Evolutionary conservation across 495 filamentous ascomycete genomes (phyloP).

Genomic region (Parathielavia hyrcaniae): DNA sequence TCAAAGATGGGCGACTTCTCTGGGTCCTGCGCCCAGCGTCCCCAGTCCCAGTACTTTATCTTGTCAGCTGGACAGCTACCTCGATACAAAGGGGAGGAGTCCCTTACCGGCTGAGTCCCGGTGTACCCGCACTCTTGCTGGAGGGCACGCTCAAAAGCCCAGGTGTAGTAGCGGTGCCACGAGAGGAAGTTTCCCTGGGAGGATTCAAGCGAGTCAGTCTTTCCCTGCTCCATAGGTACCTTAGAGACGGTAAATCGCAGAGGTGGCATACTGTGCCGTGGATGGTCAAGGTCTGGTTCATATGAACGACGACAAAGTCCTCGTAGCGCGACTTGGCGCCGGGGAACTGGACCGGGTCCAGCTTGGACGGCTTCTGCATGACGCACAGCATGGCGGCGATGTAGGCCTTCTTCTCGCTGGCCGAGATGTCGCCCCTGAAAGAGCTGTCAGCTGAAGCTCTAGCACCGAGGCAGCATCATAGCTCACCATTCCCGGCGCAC

Average conservation of each 20-base stretch:
- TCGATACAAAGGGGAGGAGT: background rate
- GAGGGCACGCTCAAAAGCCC: slow-evolving; percentile 57
- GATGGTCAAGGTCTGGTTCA: slow-evolving; percentile 55
- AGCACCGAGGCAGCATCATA: background rate
- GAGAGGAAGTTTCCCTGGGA: slow-evolving; percentile 55
- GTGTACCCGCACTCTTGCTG: slow-evolving; percentile 62
- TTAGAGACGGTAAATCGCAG: background rate
- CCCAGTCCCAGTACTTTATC: slow-evolving; percentile 58
- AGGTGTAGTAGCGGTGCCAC: slow-evolving; percentile 67
- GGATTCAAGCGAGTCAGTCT: no score
- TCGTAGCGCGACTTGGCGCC: slow-evolving; percentile 49
- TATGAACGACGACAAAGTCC: slow-evolving; percentile 64
- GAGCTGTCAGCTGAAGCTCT: background rate
- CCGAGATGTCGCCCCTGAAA: slow-evolving; percentile 46
- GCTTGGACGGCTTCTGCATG: slow-evolving; percentile 47
- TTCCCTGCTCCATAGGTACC: no score
- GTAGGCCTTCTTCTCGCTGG: slow-evolving; percentile 50
- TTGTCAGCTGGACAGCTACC: background rate
- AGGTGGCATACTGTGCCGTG: slow-evolving; percentile 44
- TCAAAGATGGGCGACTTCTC: slow-evolving; percentile 59
- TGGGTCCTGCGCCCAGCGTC: slow-evolving; percentile 44
- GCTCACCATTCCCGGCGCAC: slow-evolving; percentile 47
- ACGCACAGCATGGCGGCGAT: slow-evolving; percentile 62
- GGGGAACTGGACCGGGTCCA: slow-evolving; percentile 32
- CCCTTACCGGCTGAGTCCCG: slow-evolving; percentile 39